phyloP scores from a whole-genome alignment of 2,329 filamentous ascomycete genomes.

The Sordariomycetes sp. region DNA sequence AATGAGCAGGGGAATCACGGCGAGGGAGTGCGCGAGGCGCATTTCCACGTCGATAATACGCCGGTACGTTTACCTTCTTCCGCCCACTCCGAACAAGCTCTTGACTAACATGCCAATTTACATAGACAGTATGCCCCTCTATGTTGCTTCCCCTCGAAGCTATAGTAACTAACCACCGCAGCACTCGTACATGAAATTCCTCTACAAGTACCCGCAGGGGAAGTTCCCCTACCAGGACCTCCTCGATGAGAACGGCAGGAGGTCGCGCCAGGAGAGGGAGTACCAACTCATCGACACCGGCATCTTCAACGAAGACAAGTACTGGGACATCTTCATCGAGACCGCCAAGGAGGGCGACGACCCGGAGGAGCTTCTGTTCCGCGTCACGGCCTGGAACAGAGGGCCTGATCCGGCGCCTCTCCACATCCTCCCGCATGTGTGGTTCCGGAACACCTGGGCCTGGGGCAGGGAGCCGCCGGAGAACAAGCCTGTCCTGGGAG shows the following conservation, averaged over 20 bases:
- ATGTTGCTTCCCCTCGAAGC: neutral
- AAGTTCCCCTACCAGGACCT: conserved; percentile 89
- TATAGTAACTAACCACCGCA: conserved; percentile 19
- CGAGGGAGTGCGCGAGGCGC: conserved; percentile 91
- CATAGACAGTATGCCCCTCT: conserved; percentile 9
- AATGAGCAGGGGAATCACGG: conserved; percentile 97
- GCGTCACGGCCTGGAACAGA: conserved; percentile 92
- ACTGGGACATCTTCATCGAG: conserved; percentile 97
- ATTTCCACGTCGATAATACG: conserved; percentile 94
- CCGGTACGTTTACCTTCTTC: conserved; percentile 33
- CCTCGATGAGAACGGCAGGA: conserved; percentile 69
- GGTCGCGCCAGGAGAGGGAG: conserved; percentile 68
- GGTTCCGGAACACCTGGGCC: conserved; percentile 96
- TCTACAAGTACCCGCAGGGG: conserved; percentile 93
- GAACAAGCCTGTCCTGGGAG: conserved; percentile 69
- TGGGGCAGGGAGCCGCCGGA: conserved; percentile 73
- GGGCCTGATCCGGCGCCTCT: conserved; percentile 82
- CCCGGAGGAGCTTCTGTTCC: conserved; percentile 83
- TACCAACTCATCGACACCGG: conserved; percentile 90
- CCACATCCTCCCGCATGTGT: conserved; percentile 89
- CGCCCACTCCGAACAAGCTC: neutral
- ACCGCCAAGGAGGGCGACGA: conserved; percentile 91
- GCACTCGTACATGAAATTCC: conserved; percentile 98
- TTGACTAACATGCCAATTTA: neutral
- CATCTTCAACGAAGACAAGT: conserved; percentile 76